A percentile compares a stretch with the other conserved stretches of the same genome.
These are phyloP conservation scores for Astragalus membranaceus DNA, from an alignment of 306 rosid genomes.

Conservation along the genomic window DNA sequence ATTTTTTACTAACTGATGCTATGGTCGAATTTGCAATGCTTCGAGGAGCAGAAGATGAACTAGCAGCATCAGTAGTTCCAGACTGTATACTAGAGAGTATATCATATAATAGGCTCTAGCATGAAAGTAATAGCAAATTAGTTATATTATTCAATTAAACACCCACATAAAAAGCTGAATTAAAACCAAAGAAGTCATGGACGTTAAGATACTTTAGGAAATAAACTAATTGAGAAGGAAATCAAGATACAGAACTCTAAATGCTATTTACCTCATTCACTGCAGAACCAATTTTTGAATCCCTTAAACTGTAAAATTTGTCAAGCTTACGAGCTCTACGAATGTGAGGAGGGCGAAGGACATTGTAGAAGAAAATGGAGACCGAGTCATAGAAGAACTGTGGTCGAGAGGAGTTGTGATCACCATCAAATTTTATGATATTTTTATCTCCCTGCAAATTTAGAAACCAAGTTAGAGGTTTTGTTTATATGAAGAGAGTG, in stretches of 20 bases:
- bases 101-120: constrained; percentile 60
- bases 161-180: constrained; percentile 4
- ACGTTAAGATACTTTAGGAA: too few relatives aligned
- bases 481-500: not conserved
- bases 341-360: constrained; percentile 72
- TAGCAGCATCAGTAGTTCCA: constrained; percentile 50
- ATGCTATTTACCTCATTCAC: constrained; percentile 58
- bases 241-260: not conserved
- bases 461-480: constrained; percentile 18
- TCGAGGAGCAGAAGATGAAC: constrained; percentile 78
- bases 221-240: not conserved
- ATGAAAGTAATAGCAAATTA: constrained; percentile 19
- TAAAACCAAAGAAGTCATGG: not conserved
- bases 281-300: constrained; percentile 56
- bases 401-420: constrained; percentile 96
- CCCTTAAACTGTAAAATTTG: constrained; percentile 66
- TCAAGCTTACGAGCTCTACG: constrained; percentile 58
- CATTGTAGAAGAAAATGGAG: constrained; percentile 83
- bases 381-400: constrained; percentile 83
- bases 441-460: constrained; percentile 79
- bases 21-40: constrained; percentile 27
- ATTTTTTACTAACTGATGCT: constrained; percentile 47
- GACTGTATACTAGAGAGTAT: constrained; percentile 61
- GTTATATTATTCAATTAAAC: not conserved
- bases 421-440: constrained; percentile 76